These are phyloP conservation scores for Penicillium brevicompactum DNA, from an alignment of 2,329 filamentous ascomycete species.

Conservation along the genomic window DNA sequence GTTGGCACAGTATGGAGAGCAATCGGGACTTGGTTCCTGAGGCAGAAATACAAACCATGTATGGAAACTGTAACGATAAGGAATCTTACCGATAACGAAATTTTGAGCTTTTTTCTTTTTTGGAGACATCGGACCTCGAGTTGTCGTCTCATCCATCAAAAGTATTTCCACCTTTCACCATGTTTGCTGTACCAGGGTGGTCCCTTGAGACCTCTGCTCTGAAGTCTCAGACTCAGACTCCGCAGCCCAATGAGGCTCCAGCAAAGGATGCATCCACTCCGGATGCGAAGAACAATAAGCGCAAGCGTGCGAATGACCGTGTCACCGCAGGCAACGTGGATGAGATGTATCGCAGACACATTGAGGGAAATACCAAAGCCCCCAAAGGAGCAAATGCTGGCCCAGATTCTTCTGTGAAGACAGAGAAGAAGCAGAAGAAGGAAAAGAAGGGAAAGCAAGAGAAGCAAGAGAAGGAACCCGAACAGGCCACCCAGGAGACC, in stretches of 20 bases:
- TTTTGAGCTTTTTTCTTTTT: conserved; percentile 5
- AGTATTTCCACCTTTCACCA: conserved; percentile 18
- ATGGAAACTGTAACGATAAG: conserved; percentile 7
- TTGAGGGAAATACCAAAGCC: conserved; percentile 63
- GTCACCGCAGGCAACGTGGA: conserved; percentile 73
- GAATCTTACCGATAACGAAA: conserved; percentile 15
- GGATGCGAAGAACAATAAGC: conserved; percentile 52
- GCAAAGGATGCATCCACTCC: conserved; percentile 28
- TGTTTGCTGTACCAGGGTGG: conserved; percentile 97
- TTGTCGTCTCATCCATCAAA: neutral
- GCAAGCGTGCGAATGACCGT: conserved; percentile 48
- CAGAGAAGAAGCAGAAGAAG: conserved; percentile 30
- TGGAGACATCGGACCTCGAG: neutral
- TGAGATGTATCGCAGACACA: conserved; percentile 76
- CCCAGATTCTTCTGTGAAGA: conserved; percentile 21
- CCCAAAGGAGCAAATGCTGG: conserved; percentile 43
- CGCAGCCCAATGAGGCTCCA: conserved; percentile 63
- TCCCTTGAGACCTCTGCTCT: conserved; percentile 72
- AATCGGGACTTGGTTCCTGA: neutral
- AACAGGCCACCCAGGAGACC: conserved; percentile 18
- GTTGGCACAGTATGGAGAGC: neutral
- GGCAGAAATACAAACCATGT: neutral
- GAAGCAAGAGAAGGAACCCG: conserved; percentile 26
- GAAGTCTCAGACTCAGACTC: conserved; percentile 66
- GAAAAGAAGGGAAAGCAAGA: conserved; percentile 35